A percentile compares a stretch with the other conserved stretches of the same genome.
Conservation (phyloP, 768 basidiomycete species). For the Chiua virens region DNA sequence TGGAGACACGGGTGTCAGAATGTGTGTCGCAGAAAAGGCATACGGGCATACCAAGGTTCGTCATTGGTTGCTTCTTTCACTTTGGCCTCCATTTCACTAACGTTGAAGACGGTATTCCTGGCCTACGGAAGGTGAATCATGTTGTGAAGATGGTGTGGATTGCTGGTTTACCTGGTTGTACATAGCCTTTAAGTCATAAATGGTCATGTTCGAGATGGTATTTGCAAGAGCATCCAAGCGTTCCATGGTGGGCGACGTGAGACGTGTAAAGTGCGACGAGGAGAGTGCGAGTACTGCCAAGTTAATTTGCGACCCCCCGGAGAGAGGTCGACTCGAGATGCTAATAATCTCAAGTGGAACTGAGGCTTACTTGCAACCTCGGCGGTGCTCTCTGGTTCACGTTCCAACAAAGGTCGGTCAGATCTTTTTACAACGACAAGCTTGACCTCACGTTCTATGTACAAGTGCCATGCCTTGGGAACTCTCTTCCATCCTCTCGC, state of each 20-base stretch:
- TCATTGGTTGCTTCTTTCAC: slow-evolving; percentile 97
- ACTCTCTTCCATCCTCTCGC: slow-evolving; percentile 33
- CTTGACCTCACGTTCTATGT: background rate
- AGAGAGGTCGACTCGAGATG: slow-evolving; percentile 19
- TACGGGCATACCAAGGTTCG: slow-evolving; percentile 85
- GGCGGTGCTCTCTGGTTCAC: slow-evolving; percentile 5
- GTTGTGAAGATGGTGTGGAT: background rate
- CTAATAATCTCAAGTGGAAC: too few relatives aligned
- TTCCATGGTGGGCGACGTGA: slow-evolving; percentile 58
- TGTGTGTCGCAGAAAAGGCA: background rate
- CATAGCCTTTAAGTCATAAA: slow-evolving; percentile 94
- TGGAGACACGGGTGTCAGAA: slow-evolving; percentile 32
- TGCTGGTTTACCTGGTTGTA: slow-evolving; percentile 77
- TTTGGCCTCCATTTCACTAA: slow-evolving; percentile 96
- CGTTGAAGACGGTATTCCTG: slow-evolving; percentile 94
- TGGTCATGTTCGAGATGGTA: slow-evolving; percentile 75
- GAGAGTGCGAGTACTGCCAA: background rate
- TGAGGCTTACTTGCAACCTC: slow-evolving; percentile 2
- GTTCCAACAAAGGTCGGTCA: slow-evolving; percentile 2
- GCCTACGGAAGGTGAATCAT: slow-evolving; percentile 51
- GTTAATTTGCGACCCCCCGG: slow-evolving; percentile 22
- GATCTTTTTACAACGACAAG: background rate
- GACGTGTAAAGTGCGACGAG: background rate
- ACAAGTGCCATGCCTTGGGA: slow-evolving; percentile 22
- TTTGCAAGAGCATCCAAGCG: slow-evolving; percentile 72